A percentile compares a stretch with the other conserved stretches of the same genome.
phyloP scores from a whole-genome alignment of 306 rosid genomes.

The Heteromeles arbutifolia region DNA sequence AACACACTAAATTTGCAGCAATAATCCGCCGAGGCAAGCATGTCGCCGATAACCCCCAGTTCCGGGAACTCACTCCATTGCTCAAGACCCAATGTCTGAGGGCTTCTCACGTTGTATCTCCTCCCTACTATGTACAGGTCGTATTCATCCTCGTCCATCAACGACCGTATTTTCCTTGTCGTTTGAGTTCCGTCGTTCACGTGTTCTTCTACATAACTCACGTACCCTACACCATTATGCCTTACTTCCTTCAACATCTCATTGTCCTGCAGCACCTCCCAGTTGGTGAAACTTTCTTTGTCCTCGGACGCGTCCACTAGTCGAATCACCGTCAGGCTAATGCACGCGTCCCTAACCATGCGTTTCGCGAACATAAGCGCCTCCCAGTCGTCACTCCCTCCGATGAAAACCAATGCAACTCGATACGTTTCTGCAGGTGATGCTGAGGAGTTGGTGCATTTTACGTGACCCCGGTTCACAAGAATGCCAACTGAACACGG shows the following conservation, averaged over 20 bases:
- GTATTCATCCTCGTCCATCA: neutral
- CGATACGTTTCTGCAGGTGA: slow-evolving; percentile 13
- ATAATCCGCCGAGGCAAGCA: neutral
- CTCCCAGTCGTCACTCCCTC: slow-evolving; percentile 59
- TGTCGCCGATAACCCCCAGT: neutral
- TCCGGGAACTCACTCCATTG: neutral
- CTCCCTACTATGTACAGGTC: slow-evolving; percentile 1
- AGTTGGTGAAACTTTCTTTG: neutral
- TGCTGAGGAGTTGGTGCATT: slow-evolving; percentile 17
- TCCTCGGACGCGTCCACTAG: neutral
- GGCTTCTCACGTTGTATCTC: neutral
- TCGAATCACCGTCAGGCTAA: slow-evolving; percentile 34
- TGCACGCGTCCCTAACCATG: slow-evolving; percentile 33
- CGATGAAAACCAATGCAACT: slow-evolving; percentile 42
- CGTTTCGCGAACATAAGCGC: slow-evolving; percentile 31
- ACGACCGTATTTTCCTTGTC: neutral
- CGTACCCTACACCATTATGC: neutral
- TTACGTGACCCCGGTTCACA: slow-evolving; percentile 32
- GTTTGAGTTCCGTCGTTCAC: slow-evolving; percentile 38
- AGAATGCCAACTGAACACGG: slow-evolving; percentile 53
- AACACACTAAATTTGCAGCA: neutral
- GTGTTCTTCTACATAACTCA: slow-evolving; percentile 27
- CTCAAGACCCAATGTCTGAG: neutral
- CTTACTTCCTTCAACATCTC: slow-evolving; percentile 20
- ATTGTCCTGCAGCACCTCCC: slow-evolving; percentile 19